A percentile compares a stretch with the other conserved stretches of the same genome.
These are phyloP conservation scores for Coemansia umbellata DNA, from an alignment of 192 early-diverging fungal genomes.

Conservation along the genomic window DNA sequence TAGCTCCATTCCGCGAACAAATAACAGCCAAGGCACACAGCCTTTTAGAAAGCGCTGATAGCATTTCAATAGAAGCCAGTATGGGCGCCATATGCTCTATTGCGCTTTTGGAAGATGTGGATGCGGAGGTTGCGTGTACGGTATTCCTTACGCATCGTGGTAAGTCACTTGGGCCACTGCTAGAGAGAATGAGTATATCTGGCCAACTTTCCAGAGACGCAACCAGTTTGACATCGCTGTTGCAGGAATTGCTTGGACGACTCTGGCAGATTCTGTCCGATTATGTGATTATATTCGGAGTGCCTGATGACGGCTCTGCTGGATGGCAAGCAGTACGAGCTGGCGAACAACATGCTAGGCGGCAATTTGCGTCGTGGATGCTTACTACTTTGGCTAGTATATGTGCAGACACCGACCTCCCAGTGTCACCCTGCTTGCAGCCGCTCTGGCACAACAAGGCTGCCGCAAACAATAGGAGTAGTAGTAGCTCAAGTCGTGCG, in stretches of 20 bases:
- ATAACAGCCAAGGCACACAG: conserved; percentile 15
- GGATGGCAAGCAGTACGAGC: too few species aligned
- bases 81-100: conserved; percentile 33
- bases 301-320: neutral
- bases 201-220: neutral
- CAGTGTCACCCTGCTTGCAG: conserved; percentile 10
- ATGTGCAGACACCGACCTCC: conserved; percentile 36
- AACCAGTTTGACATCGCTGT: neutral
- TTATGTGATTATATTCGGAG: conserved; percentile 26
- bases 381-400: conserved; percentile 36
- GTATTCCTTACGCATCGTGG: conserved; percentile 33
- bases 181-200: conserved; percentile 16
- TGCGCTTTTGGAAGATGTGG: conserved; percentile 34
- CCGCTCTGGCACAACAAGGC: neutral
- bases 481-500: too few species aligned
- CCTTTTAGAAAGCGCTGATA: conserved; percentile 6
- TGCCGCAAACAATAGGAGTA: neutral
- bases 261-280: conserved; percentile 24
- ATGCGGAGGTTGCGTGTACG: conserved; percentile 33
- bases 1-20: conserved; percentile 36
- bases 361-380: conserved; percentile 27
- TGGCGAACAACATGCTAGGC: too few species aligned
- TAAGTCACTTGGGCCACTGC: conserved; percentile 16
- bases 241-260: conserved; percentile 22
- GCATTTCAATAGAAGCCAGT: neutral